Base-by-base conservation (phyloP, 1,284 basidiomycete genomes). In the Papiliotrema fonsecae region DNA sequence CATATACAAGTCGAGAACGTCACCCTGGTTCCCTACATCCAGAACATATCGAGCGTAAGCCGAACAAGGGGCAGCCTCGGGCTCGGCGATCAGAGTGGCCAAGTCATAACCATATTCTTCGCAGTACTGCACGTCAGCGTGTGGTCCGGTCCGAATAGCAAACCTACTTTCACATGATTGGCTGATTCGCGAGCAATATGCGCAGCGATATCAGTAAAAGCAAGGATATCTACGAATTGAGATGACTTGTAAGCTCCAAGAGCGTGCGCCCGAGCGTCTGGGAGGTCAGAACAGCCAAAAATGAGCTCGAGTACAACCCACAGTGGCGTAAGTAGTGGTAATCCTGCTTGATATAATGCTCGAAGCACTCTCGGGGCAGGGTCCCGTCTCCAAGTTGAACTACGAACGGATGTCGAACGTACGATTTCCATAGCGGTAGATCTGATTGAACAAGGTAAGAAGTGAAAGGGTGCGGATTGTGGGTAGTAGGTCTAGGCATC, bases 11-110 rank as follows among this genome's bases (percentile, higher is more conserved):
- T 83, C 84, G 25, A 83, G 80, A 13, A 82, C 71, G 64, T 91
- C 87, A 4, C 89, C 78, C 65, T 82, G 82, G 14, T 86, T 62
- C 0, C 87, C 88, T 1, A 82, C 76, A 67, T 93, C 86, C 22
- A 93, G 74, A 25, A 94, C 78, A 73, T 85, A 94, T n/a, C 85
- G 83, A 1, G 87, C 87, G 65, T 94, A 93, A 0, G 88, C 88
- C 2, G 80, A 83, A n/a, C 84, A 87, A 2, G 82, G 80, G 0
- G 81, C 62, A 0, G 82, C 80, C 65, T 92, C 88, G 4, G 79
- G 77, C 1, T 83, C 82, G 10, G 62, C 68, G 42, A 81, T 77
- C 5, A 93, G 76, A 41, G 86, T 81, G 5, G 79, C 76, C 6
- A 76, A 66, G 2, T 78, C 74, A 49, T 92, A 76, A 16, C 83